Evolutionary conservation across 2,329 filamentous ascomycete species (phyloP), one percentile per base, ranked within the genome.

Genomic region (Fusarium sp.): DNA sequence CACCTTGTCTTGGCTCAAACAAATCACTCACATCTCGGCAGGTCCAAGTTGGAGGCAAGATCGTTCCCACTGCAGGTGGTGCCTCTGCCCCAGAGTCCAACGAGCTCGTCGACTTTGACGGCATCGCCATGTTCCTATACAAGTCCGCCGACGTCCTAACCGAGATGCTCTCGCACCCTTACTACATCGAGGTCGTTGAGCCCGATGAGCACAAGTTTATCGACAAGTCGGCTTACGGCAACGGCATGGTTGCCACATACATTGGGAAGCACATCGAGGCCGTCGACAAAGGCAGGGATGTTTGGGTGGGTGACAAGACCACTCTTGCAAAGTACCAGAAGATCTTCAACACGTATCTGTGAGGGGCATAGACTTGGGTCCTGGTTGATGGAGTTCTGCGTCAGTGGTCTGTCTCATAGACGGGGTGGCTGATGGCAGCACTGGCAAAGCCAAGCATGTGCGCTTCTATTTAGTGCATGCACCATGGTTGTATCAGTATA

Each of bases 71-170:
- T 1, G 68, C 61, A 11, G 72, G 61, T 0, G 77, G 78, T 1
- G 69, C 73, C 2, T 58, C 59, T 1, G 54, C 41, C n/a, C 79
- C 78, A 0, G 62, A 63, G 0, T 79, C 78, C 1, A 67, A 63
- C n/a, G 32, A 73, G 2, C 73, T 77, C 0, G 75, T 80, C 2
- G 73, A 79, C 9, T 80, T 80, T 41, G 78, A 81, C 4, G 80
- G 79, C 0, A 76, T 81, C 16, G 80, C 79, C n/a, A 75, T 81
- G 75, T 81, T 81, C 32, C 56, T 81, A 0, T 81, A 81, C 35
- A 50, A 73, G 27, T 72, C 73, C 0, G 32, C 77, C 2, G 76
- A 79, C 3, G 70, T 70, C 1, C 32, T 81, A 23, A 56, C 67
- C 1, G 78, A 65, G 0, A 78, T 81, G 75, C 66, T 81, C 20